phyloP scores from a whole-genome alignment of 352 stramenopile genomes.

The Globisporangium nagaii region DNA sequence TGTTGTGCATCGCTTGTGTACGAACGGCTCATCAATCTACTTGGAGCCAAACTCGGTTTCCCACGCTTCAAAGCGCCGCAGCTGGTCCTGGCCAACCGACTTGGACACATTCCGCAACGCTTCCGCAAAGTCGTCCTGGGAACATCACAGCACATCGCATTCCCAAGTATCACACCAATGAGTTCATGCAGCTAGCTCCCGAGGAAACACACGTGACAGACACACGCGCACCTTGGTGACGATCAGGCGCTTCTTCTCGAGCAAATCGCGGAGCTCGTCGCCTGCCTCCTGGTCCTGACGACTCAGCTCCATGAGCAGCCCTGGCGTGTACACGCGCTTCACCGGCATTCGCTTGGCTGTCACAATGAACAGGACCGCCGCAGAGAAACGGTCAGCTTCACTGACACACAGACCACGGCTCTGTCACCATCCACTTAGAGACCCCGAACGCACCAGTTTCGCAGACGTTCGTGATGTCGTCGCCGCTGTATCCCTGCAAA shows the following conservation, averaged over 20 bases:
- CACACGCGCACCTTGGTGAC: slow-evolving; percentile 61
- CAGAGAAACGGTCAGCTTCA: background rate
- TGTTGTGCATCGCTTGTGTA: slow-evolving; percentile 4
- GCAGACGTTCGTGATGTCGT: slow-evolving; percentile 67
- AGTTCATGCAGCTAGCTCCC: background rate
- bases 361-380: background rate
- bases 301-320: slow-evolving; percentile 31
- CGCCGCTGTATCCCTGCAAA: slow-evolving; percentile 70
- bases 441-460: slow-evolving; percentile 31
- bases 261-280: slow-evolving; percentile 23
- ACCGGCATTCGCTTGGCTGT: slow-evolving; percentile 16
- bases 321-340: slow-evolving; percentile 15
- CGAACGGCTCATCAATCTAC: no score
- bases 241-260: slow-evolving; percentile 54
- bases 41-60: slow-evolving; percentile 46
- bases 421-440: background rate
- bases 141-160: background rate
- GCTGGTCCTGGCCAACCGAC: slow-evolving; percentile 42
- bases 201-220: no score
- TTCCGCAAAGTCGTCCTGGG: slow-evolving; percentile 20
- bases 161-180: background rate
- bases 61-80: slow-evolving; percentile 35
- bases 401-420: background rate
- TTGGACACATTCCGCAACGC: slow-evolving; percentile 46
- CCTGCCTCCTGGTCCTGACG: slow-evolving; percentile 36